phyloP scores from a whole-genome alignment of 306 rosid species.

The Lathyrus aphaca region DNA sequence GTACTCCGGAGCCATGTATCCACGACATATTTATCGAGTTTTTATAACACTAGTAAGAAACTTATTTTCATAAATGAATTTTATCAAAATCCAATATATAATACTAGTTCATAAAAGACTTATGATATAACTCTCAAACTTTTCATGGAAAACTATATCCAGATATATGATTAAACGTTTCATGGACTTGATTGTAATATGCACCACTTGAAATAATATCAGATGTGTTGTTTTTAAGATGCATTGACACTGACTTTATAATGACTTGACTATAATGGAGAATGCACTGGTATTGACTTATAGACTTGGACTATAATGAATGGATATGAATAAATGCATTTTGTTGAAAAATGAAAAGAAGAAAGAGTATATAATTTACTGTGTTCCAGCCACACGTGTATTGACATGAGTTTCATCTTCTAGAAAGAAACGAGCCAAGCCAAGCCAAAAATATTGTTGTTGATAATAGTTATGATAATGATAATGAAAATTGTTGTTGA shows the following conservation, averaged over 20 bases:
- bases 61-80: not conserved
- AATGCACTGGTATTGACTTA: not conserved
- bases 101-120: not conserved
- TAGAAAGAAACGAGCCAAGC: slow-evolving; percentile 41
- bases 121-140: not conserved
- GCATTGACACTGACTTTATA: slow-evolving; percentile 11
- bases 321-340: not conserved
- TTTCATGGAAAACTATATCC: not conserved
- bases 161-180: not conserved
- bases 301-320: not conserved
- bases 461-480: too few relatives aligned
- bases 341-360: slow-evolving; percentile 1
- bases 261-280: not conserved
- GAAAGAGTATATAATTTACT: slow-evolving; percentile 24
- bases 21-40: slow-evolving; percentile 49
- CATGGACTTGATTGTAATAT: slow-evolving; percentile 2
- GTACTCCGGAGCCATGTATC: slow-evolving; percentile 95
- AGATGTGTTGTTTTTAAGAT: not conserved
- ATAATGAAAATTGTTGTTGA: too few relatives aligned
- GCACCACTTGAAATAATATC: not conserved
- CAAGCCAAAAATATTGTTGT: too few relatives aligned
- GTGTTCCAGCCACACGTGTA: slow-evolving; percentile 47
- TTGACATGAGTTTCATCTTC: slow-evolving; percentile 39
- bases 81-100: not conserved
- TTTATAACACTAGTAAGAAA: not conserved